Evolutionary conservation across 768 basidiomycete genomes (phyloP), one percentile per base, ranked within the genome.

Genomic region (Amylocystis lapponica): DNA sequence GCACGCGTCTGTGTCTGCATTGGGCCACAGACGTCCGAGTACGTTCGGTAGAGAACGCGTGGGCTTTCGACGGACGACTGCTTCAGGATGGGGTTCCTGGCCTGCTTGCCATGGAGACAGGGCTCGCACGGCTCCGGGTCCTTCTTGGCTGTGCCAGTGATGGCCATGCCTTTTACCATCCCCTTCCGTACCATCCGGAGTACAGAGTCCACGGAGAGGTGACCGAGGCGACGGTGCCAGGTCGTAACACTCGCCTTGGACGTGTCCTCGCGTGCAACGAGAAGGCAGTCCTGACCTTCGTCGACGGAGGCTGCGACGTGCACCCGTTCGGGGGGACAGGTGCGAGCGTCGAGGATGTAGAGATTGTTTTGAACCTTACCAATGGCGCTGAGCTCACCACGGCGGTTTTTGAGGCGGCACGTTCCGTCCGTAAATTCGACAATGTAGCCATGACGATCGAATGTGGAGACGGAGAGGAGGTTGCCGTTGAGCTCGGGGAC

Each of bases 41-140:
- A 57, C 5, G 51, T 11, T n/a, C 32, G 26, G n/a, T 47, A 11
- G 20, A 36, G 41, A 36, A 43, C 53, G 0, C 35, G 27, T 43
- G 27, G 37, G 5, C 0, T 14, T 5, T 27, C 26, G 17, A 19
- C 29, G 22, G 25, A 35, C 10, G 48, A 53, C 23, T 39, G 2
- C 4, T 47, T n/a, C 19, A 46, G 41, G 47, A 45, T 5, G 26
- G 39, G 16, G 31, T 26, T 9, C 5, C 40, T 27, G 0, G 46
- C 27, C 33, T 60, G 53, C 36, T 60, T 61, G 8, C 50, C 55
- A 33, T 52, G 33, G 3, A 57, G 43, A 34, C 56, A 55, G 3
- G 47, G 37, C 21, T 42, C 41, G 39, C 58, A 59, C 13, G 35
- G 46, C 16, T 37, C 29, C 11, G 43, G 19, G 5, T 25, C 10